These are phyloP conservation scores for Platanthera zijinensis DNA, from an alignment of 106 monocot genomes.

Conservation along the genomic window DNA sequence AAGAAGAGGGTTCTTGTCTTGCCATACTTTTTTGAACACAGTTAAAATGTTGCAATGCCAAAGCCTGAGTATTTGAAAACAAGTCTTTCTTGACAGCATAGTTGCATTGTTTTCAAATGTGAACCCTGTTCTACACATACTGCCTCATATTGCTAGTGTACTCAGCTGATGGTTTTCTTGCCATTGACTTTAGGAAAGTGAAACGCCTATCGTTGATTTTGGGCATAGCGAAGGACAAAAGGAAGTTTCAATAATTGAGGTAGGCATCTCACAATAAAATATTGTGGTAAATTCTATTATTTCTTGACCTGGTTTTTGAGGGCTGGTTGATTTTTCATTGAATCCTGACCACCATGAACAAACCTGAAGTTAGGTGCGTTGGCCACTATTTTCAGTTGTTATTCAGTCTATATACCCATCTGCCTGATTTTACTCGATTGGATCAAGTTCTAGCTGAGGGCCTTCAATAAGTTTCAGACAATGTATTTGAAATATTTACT, in stretches of 20 bases:
- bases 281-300: not conserved
- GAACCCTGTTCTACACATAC: not conserved
- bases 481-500: not conserved
- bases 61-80: not conserved
- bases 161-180: conserved; percentile 11
- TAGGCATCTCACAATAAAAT: conserved; percentile 12
- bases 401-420: not conserved
- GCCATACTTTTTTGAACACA: not conserved
- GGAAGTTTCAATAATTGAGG: conserved; percentile 68
- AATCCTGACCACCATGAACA: not conserved
- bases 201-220: conserved; percentile 45
- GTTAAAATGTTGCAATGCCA: not conserved
- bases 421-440: not conserved
- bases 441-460: not conserved
- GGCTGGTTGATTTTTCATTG: not conserved
- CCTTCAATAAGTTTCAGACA: not conserved
- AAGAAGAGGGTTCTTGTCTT: not conserved
- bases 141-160: not conserved
- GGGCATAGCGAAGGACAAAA: conserved; percentile 44
- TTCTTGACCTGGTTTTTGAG: not conserved
- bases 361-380: not conserved
- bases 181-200: conserved; percentile 28
- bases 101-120: not conserved
- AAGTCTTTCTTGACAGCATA: not conserved
- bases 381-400: not conserved